Percentiles rank a stretch among this genome's conserved stretches.
phyloP scores from a whole-genome alignment of 2,329 filamentous ascomycete genomes.

The Pezicula rhizophila region DNA sequence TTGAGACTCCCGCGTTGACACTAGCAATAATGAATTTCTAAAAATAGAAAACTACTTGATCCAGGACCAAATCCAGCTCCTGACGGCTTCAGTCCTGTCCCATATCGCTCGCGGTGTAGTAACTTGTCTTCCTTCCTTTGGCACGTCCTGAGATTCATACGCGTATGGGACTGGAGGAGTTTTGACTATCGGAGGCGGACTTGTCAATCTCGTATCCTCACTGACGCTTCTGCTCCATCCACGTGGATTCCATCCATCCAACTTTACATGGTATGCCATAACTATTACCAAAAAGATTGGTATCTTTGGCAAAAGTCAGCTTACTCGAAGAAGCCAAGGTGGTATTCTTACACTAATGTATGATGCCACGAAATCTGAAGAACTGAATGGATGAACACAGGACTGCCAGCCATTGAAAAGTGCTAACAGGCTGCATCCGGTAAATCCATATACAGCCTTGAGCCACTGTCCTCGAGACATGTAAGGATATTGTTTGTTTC shows the following conservation, averaged over 20 bases:
- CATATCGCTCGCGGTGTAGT: neutral
- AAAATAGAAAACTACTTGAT: neutral
- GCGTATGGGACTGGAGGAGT: no score
- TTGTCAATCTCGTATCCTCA: neutral
- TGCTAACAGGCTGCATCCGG: constrained; percentile 7
- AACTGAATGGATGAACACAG: constrained; percentile 9
- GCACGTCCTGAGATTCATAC: no score
- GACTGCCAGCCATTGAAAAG: constrained; percentile 13
- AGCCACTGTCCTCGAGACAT: constrained; percentile 12
- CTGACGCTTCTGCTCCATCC: neutral
- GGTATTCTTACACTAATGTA: constrained; percentile 6
- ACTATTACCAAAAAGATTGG: neutral
- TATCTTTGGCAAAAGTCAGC: neutral
- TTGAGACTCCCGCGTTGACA: neutral
- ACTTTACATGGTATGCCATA: constrained; percentile 3
- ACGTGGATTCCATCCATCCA: neutral
- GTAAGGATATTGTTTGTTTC: constrained; percentile 7
- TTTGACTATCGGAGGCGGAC: neutral
- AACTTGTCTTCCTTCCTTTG: neutral
- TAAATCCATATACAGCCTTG: constrained; percentile 7
- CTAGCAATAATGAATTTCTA: neutral
- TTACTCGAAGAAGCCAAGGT: neutral
- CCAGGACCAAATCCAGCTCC: constrained; percentile 1
- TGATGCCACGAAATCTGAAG: constrained; percentile 8
- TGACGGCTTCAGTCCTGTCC: neutral